These are phyloP conservation scores for Talaromyces sp. DNA, from an alignment of 2,329 filamentous ascomycete genomes.

Conservation along the genomic window DNA sequence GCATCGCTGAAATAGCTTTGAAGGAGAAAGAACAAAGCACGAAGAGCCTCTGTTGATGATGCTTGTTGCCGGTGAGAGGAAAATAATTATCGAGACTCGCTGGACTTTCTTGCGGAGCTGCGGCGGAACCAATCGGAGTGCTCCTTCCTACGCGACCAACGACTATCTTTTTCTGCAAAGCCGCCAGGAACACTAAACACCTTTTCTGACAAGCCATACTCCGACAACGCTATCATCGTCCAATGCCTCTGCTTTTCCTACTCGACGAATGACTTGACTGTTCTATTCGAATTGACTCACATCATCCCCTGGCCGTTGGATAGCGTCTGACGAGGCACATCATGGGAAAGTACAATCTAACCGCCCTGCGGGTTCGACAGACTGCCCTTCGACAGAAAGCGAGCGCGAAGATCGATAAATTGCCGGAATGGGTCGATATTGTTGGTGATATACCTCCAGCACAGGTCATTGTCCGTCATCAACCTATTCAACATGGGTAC, in stretches of 20 bases:
- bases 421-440: constrained; percentile 55
- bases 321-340: constrained; percentile 14
- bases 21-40: neutral
- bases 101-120: constrained; percentile 31
- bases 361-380: constrained; percentile 45
- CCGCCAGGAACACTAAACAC: neutral
- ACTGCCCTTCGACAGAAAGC: constrained; percentile 39
- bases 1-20: constrained; percentile 12
- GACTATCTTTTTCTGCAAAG: constrained; percentile 34
- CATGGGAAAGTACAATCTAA: constrained; percentile 48
- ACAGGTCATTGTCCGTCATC: constrained; percentile 57
- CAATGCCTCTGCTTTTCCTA: neutral
- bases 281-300: neutral
- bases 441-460: constrained; percentile 58
- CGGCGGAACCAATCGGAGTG: constrained; percentile 37
- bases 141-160: constrained; percentile 23
- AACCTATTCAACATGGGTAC: constrained; percentile 46
- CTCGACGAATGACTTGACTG: neutral
- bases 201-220: neutral
- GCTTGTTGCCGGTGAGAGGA: neutral
- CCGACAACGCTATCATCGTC: neutral
- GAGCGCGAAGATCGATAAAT: constrained; percentile 32
- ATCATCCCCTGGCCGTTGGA: neutral
- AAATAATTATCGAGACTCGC: neutral
- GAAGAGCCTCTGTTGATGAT: neutral